These are phyloP conservation scores for Mycena pura DNA, from an alignment of 768 basidiomycete genomes.

Conservation along the genomic window DNA sequence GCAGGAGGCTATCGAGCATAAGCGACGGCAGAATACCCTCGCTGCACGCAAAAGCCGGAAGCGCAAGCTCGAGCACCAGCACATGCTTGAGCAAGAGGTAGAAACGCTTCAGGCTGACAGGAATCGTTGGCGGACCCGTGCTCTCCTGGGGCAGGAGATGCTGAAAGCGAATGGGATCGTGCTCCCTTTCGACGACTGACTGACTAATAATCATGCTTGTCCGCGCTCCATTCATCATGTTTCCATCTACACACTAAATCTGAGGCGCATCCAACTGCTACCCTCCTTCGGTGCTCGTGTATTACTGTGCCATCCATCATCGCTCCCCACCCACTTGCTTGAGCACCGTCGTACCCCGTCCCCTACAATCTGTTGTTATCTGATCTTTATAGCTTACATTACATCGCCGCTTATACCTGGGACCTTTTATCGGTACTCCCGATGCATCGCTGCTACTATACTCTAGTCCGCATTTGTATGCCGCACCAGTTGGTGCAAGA, in stretches of 20 bases:
- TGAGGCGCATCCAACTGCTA: background rate
- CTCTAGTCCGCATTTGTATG: background rate
- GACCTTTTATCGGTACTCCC: background rate
- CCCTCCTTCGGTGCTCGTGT: constrained; percentile 25
- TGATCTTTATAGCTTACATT: background rate
- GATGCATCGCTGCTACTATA: constrained; percentile 1
- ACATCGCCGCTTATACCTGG: background rate
- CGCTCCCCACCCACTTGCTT: constrained; percentile 28
- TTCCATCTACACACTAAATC: background rate
- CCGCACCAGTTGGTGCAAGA: constrained; percentile 8
- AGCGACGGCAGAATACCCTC: constrained; percentile 73
- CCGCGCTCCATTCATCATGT: too few species aligned
- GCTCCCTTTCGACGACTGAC: constrained; percentile 19
- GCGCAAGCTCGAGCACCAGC: constrained; percentile 70
- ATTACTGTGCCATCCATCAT: background rate
- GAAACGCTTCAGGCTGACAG: constrained; percentile 28
- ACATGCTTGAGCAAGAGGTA: constrained; percentile 54
- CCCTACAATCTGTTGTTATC: background rate
- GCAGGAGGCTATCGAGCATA: constrained; percentile 64
- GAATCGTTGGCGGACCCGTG: constrained; percentile 17
- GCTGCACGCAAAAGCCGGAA: constrained; percentile 70
- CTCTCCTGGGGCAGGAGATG: constrained; percentile 13
- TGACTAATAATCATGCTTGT: background rate
- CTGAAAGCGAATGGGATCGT: constrained; percentile 9
- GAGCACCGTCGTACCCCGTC: constrained; percentile 31